Conservation (phyloP, 495 filamentous ascomycete species). For the Annulohypoxylon stygium region DNA sequence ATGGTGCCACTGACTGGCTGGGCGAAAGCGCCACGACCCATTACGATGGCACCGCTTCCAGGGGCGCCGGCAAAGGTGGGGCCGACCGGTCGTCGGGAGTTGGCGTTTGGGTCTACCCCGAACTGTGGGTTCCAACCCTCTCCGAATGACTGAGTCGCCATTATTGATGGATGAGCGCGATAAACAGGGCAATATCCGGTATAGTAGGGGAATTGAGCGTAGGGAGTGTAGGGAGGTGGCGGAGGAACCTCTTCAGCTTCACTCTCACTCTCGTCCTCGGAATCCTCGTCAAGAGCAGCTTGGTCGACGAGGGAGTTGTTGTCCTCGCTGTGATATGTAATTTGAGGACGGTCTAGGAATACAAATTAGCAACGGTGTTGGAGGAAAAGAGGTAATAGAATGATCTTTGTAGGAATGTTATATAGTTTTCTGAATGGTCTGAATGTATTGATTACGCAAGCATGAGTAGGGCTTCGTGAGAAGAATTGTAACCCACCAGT, state of each 20-base stretch:
- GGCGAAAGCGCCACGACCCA: not conserved
- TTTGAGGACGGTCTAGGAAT: not conserved
- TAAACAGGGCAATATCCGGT: not conserved
- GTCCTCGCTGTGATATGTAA: not conserved
- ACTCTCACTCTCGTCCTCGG: not conserved
- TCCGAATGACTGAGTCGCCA: slow-evolving; percentile 33
- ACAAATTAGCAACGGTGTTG: slow-evolving; percentile 11
- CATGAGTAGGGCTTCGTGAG: not conserved
- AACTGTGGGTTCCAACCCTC: slow-evolving; percentile 41
- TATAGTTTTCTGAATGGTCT: not conserved
- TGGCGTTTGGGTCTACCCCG: slow-evolving; percentile 22
- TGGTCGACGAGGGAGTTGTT: not conserved
- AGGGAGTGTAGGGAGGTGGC: not conserved
- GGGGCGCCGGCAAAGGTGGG: slow-evolving; percentile 6
- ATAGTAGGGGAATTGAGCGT: not conserved
- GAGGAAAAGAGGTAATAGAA: not conserved
- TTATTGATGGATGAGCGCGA: not conserved
- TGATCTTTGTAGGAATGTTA: not conserved
- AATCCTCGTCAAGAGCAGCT: not conserved
- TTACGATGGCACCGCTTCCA: not conserved
- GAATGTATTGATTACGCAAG: not conserved
- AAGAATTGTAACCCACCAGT: slow-evolving; percentile 27
- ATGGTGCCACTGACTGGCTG: slow-evolving; percentile 5
- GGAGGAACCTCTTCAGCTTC: not conserved
- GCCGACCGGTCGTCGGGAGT: slow-evolving; percentile 1